A percentile compares a stretch with the other conserved stretches of the same genome.
Evolutionary conservation across 1,284 basidiomycete species (phyloP).

Genomic region (Lignosus rhinocerotis): DNA sequence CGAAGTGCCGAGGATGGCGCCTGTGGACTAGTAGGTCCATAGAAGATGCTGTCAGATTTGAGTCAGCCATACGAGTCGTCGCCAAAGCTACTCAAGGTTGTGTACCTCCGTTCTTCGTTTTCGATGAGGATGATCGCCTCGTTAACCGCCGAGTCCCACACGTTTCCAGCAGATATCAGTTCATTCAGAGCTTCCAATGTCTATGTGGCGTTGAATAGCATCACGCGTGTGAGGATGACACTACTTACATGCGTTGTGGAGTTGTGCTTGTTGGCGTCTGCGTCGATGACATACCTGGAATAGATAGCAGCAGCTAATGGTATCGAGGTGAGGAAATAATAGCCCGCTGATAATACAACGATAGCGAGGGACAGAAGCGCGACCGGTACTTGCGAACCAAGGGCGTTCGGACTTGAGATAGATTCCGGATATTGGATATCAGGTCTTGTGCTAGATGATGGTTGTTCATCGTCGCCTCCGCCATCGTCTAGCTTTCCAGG

Average conservation of each 20-base stretch:
- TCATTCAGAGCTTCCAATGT: conserved; percentile 64
- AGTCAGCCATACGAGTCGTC: neutral
- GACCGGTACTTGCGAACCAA: conserved; percentile 19
- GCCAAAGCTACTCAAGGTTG: neutral
- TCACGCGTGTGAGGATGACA: conserved; percentile 3
- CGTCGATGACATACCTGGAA: conserved; percentile 40
- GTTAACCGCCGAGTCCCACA: conserved; percentile 72
- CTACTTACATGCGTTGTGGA: conserved; percentile 53
- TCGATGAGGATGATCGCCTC: conserved; percentile 66
- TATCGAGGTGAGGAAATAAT: conserved; percentile 44
- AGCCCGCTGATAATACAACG: conserved; percentile 49
- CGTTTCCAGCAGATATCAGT: conserved; percentile 61
- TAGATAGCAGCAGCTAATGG: conserved; percentile 43
- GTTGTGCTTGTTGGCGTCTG: conserved; percentile 44
- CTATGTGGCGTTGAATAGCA: conserved; percentile 34
- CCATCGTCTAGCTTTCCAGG: conserved; percentile 26
- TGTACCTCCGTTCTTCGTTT: conserved; percentile 65
- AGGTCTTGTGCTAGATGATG: neutral
- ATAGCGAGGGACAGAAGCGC: conserved; percentile 34
- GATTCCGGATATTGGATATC: neutral
- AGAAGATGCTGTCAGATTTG: conserved; percentile 32
- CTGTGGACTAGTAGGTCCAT: conserved; percentile 43
- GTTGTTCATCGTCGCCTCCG: neutral
- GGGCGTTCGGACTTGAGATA: neutral
- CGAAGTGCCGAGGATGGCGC: conserved; percentile 62